Evolutionary conservation across 176 grass and related monocot species (phyloP).

Genomic region (Aegilops speltoides): DNA sequence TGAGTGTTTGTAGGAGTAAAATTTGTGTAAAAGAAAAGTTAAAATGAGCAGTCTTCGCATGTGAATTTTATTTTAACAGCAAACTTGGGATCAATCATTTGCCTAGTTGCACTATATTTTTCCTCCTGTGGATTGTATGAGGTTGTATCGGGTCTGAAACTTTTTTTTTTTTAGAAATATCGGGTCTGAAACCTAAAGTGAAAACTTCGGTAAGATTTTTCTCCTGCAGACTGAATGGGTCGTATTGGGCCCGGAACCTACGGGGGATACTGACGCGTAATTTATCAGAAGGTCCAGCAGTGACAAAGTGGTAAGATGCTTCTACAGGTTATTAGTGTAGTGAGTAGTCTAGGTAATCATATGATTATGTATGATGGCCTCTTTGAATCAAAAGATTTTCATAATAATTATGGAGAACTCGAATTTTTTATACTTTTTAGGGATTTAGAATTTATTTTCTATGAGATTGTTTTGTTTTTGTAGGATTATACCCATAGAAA

Average conservation of each 20-base stretch:
- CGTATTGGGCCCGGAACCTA: background rate
- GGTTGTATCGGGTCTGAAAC: background rate
- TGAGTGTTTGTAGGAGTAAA: background rate
- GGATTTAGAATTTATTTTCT: too few species aligned
- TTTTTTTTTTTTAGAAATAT: too few species aligned
- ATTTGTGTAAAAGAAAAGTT: background rate
- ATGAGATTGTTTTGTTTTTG: too few species aligned
- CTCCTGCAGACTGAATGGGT: background rate
- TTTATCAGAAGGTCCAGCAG: background rate
- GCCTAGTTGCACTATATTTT: background rate
- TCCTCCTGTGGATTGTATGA: background rate
- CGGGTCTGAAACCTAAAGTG: background rate
- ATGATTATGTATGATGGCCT: too few species aligned
- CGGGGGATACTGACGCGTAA: too few species aligned
- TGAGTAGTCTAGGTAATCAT: background rate
- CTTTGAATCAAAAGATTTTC: too few species aligned
- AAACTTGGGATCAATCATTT: background rate
- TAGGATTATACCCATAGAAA: too few species aligned
- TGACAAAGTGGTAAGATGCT: background rate
- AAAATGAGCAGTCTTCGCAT: background rate
- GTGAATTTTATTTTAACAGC: background rate
- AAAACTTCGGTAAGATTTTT: too few species aligned
- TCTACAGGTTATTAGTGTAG: background rate
- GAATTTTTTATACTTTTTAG: too few species aligned
- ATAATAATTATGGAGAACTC: too few species aligned